A percentile compares a stretch with the other conserved stretches of the same genome.
Evolutionary conservation across 352 stramenopile genomes (phyloP).

Genomic region (Elongisporangium senticosum): DNA sequence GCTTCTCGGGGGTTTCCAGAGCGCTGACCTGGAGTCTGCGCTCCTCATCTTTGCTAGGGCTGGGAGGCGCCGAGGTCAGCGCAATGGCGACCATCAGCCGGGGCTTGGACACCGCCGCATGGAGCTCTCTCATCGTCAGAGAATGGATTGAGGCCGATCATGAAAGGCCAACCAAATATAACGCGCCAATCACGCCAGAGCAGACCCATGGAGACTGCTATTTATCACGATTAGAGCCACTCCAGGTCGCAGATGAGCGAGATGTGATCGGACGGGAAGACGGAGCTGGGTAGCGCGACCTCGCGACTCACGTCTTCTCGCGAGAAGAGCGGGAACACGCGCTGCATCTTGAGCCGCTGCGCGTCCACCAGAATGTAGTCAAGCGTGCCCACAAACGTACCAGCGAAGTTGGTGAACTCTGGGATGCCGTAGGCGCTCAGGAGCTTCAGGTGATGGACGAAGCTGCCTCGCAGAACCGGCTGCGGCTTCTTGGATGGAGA

Average conservation of each 20-base stretch:
- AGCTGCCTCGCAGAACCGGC: constrained; percentile 10
- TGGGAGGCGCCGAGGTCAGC: background rate
- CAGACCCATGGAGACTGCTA: background rate
- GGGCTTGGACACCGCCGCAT: background rate
- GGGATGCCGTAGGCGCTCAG: constrained; percentile 55
- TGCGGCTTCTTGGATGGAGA: constrained; percentile 6
- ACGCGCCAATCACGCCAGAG: background rate
- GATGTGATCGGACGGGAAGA: constrained; percentile 74
- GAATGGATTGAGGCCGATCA: background rate
- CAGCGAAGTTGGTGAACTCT: constrained; percentile 69
- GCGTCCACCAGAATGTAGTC: constrained; percentile 65
- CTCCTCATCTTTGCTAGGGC: background rate
- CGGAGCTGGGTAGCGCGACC: constrained; percentile 58
- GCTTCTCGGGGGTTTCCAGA: background rate
- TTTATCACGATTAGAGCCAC: constrained; percentile 18
- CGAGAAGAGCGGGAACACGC: constrained; percentile 62
- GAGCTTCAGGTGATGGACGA: constrained; percentile 42
- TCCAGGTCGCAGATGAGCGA: constrained; percentile 66
- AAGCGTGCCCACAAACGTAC: constrained; percentile 54
- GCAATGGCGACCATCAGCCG: background rate
- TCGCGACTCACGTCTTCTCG: constrained; percentile 52
- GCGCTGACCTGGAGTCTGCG: background rate
- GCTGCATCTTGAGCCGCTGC: constrained; percentile 26
- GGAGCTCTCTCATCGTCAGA: background rate
- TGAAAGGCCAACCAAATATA: background rate